A percentile compares a stretch with the other conserved stretches of the same genome.
Evolutionary conservation across 495 filamentous ascomycete species (phyloP).

Genomic region (Saxispiralis lemnorum): DNA sequence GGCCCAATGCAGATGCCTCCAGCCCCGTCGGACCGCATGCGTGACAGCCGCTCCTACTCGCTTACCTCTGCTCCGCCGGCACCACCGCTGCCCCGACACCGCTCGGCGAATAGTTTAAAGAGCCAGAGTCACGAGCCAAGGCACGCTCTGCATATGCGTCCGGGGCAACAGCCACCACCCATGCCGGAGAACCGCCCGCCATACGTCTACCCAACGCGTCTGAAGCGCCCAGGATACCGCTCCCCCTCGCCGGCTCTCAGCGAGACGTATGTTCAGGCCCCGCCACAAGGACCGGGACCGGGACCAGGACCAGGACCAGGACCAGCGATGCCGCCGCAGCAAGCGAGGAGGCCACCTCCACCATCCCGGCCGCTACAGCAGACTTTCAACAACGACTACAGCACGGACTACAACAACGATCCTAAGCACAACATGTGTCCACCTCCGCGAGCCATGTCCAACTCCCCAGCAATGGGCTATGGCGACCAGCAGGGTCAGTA

Average conservation of each 20-base stretch:
- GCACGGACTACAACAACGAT: constrained; percentile 3
- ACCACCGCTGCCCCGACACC: constrained; percentile 34
- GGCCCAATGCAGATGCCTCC: constrained; percentile 15
- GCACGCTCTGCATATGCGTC: constrained; percentile 14
- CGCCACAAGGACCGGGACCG: background rate
- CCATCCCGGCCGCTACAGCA: constrained; percentile 4
- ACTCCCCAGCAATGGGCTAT: constrained; percentile 4
- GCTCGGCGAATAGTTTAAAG: constrained; percentile 36
- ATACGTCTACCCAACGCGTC: constrained; percentile 44
- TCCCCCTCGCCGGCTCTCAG: constrained; percentile 44
- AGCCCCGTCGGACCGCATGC: constrained; percentile 3
- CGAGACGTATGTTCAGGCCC: constrained; percentile 18
- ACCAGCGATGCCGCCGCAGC: background rate
- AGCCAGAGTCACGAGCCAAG: constrained; percentile 28
- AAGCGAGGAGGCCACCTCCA: background rate
- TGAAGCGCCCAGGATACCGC: constrained; percentile 46
- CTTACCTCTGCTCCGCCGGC: constrained; percentile 35
- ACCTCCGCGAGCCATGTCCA: constrained; percentile 11
- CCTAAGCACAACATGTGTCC: constrained; percentile 7
- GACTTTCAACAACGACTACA: constrained; percentile 13
- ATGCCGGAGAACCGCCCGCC: constrained; percentile 33
- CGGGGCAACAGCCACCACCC: constrained; percentile 5
- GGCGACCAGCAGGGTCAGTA: constrained; percentile 7
- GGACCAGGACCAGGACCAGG: background rate
- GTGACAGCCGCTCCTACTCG: constrained; percentile 37